These are phyloP conservation scores for Agrostemma githago DNA, from an alignment of 148 eudicot species.

Conservation along the genomic window DNA sequence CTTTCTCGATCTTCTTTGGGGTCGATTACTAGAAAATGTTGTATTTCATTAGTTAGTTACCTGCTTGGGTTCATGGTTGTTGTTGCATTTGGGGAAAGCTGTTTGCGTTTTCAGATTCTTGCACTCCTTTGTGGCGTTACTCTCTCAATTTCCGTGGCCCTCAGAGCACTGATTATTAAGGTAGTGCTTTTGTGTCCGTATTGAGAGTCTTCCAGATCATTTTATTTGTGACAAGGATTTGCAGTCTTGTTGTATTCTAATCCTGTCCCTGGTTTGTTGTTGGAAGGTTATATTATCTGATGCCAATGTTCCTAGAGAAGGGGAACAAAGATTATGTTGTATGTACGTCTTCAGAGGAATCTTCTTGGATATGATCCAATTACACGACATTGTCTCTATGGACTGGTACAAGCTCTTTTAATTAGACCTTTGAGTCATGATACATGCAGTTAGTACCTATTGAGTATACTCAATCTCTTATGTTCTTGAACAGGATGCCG, in stretches of 20 bases:
- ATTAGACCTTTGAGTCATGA: background rate
- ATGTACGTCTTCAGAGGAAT: slow-evolving; percentile 89
- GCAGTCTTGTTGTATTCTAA: background rate
- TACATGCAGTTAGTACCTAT: background rate
- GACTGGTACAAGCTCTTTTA: slow-evolving; percentile 57
- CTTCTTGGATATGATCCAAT: slow-evolving; percentile 94
- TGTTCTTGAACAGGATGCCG: slow-evolving; percentile 44
- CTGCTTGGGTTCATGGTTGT: no score
- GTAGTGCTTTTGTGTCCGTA: slow-evolving; percentile 27
- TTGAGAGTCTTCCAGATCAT: background rate
- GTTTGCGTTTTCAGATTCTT: no score
- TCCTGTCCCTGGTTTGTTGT: slow-evolving; percentile 2
- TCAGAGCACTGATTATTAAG: no score
- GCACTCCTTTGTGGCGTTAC: no score
- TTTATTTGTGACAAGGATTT: background rate
- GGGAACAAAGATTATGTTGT: slow-evolving; percentile 83
- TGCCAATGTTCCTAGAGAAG: slow-evolving; percentile 39
- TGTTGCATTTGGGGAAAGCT: no score
- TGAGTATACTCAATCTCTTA: background rate
- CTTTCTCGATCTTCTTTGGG: no score
- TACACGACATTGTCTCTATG: slow-evolving; percentile 86
- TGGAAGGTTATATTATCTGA: slow-evolving; percentile 91
- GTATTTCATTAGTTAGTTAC: no score
- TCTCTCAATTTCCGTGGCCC: no score
- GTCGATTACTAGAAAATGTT: no score